These are phyloP conservation scores for Kluyveromyces dobzhanskii DNA, from an alignment of 805 yeast species.

Conservation along the genomic window DNA sequence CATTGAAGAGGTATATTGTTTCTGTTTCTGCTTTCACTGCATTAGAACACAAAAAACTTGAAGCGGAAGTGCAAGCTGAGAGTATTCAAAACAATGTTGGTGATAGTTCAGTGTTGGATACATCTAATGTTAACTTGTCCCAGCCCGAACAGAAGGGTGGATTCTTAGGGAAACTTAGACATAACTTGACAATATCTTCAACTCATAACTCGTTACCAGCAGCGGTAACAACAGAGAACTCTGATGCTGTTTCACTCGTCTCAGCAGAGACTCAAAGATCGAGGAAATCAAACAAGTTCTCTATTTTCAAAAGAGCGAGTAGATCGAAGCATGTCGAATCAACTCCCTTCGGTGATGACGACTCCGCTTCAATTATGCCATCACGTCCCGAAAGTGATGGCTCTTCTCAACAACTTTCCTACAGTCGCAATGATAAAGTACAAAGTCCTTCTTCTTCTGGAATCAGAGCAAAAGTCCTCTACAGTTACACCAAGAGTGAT, in stretches of 20 bases:
- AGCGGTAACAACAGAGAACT: not conserved
- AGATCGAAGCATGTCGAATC: not conserved
- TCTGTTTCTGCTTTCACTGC: slow-evolving; percentile 55
- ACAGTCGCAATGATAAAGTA: not conserved
- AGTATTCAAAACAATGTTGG: slow-evolving; percentile 81
- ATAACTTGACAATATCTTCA: slow-evolving; percentile 17
- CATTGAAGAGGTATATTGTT: slow-evolving; percentile 43
- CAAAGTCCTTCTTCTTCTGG: slow-evolving; percentile 19
- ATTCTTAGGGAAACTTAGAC: slow-evolving; percentile 36
- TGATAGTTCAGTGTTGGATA: slow-evolving; percentile 52
- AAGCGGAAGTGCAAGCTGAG: slow-evolving; percentile 81
- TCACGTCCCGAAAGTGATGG: slow-evolving; percentile 7
- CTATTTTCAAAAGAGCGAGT: slow-evolving; percentile 4
- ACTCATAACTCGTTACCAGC: too few species aligned
- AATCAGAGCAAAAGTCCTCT: slow-evolving; percentile 37
- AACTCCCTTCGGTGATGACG: slow-evolving; percentile 5
- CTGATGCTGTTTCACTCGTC: slow-evolving; percentile 15
- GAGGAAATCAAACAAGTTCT: slow-evolving; percentile 3
- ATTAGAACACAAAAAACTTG: slow-evolving; percentile 67
- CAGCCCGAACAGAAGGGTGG: slow-evolving; percentile 51
- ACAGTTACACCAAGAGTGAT: slow-evolving; percentile 58
- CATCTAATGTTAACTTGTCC: slow-evolving; percentile 40
- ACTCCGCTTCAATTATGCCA: slow-evolving; percentile 5
- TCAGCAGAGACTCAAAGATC: slow-evolving; percentile 12
- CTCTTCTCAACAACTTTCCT: slow-evolving; percentile 5